A percentile compares a stretch with the other conserved stretches of the same genome.
phyloP scores from a whole-genome alignment of 768 basidiomycete species.

The Austroboletus eburneus region DNA sequence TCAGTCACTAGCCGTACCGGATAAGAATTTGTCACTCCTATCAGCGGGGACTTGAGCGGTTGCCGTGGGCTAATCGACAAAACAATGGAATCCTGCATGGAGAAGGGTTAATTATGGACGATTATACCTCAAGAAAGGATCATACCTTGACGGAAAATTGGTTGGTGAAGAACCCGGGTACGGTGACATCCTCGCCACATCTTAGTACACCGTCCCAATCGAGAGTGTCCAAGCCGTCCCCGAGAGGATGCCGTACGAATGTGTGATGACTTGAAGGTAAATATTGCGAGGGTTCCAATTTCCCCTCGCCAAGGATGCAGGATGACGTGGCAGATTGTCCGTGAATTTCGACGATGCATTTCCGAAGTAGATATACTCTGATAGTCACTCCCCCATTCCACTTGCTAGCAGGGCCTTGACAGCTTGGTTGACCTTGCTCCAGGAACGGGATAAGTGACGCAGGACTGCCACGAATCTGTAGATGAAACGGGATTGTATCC shows the following conservation, averaged over 20 bases:
- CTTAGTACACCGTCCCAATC: conserved; percentile 61
- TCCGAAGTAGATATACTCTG: conserved; percentile 52
- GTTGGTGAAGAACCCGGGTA: conserved; percentile 45
- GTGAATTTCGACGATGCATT: conserved; percentile 36
- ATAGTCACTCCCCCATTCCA: conserved; percentile 25
- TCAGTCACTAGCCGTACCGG: conserved; percentile 61
- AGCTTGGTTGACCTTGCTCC: conserved; percentile 10
- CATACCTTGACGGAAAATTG: conserved; percentile 50
- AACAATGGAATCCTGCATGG: conserved; percentile 53
- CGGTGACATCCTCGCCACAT: conserved; percentile 34
- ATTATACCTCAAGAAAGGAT: neutral
- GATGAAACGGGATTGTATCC: conserved; percentile 60
- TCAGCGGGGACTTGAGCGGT: conserved; percentile 34
- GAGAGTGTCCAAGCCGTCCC: conserved; percentile 37
- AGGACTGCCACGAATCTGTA: conserved; percentile 51
- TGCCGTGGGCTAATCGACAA: conserved; percentile 43
- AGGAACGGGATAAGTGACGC: conserved; percentile 47
- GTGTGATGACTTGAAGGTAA: conserved; percentile 11
- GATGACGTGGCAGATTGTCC: conserved; percentile 6
- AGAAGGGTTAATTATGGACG: neutral
- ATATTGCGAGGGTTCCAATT: conserved; percentile 43
- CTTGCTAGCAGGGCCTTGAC: conserved; percentile 1
- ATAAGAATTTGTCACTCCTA: conserved; percentile 39
- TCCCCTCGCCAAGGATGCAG: conserved; percentile 45
- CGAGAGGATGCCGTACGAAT: conserved; percentile 8